Evolutionary conservation across 768 basidiomycete species (phyloP), one percentile per base, ranked within the genome.

Genomic region (Russula virescens): DNA sequence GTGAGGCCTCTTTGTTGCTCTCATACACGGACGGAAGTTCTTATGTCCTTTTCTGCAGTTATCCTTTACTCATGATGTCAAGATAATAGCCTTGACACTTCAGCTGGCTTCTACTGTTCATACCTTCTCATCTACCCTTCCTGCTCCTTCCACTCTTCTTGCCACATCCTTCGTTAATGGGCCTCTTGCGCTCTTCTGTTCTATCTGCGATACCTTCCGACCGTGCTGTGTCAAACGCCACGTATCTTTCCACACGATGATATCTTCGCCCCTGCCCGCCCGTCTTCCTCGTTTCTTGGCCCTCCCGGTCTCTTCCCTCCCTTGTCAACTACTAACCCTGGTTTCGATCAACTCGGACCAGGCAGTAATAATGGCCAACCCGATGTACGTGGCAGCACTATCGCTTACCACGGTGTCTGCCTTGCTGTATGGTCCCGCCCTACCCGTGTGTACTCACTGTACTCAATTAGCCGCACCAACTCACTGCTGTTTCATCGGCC

Each of bases 341-440:
- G n/a, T n/a, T n/a, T n/a, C n/a, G n/a, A n/a, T n/a, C n/a, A 68
- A 50, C 55, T 62, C 18, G 67, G 60, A 14, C 26, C 42, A 25
- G 51, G 51, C 13, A 53, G 49, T 25, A 58, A 47, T 18, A 38
- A 35, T 31, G n/a, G 19, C 42, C 8, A 60, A 14, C 13, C 53
- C n/a, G 61, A 64, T 13, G 65, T 71, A 50, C 66, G 55, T 1
- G 71, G 75, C 64, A 81, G 75, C 69, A 85, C 79, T 28, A 73
- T 91, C 64, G 86, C 88, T 10, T 96, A 92, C 71, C 85, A 97
- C 70, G 94, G 93, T 52, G 93, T 96, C 42, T 93, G 92, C 68
- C 79, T 98, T 62, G 94, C 92, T 1, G 92, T 97, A 2, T 98
- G 94, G 94, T 93, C 91, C 3, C 94, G n/a, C n/a, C n/a, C n/a